Evolutionary conservation across 257 asterid species (phyloP), one percentile per base, ranked within the genome.

Genomic region (Fraxinus quadrangulata): DNA sequence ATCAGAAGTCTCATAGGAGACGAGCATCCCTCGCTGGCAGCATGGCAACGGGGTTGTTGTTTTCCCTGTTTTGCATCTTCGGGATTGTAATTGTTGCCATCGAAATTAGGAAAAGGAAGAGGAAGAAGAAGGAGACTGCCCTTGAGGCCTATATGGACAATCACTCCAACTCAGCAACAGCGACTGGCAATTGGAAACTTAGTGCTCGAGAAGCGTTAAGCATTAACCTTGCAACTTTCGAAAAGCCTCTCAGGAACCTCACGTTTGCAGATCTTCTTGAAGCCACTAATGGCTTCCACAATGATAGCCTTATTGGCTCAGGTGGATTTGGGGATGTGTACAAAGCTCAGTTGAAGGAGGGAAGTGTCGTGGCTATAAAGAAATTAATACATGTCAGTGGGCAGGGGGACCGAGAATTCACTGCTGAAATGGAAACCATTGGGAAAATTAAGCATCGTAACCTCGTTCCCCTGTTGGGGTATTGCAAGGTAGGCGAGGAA

Each of bases 261-360:
- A 94, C 99, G 1, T 92, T 94, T 72, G 97, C 97, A 0, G 97
- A 94, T 78, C 97, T 94, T 77, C 87, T 94, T 0, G 97, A 91
- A 73, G 97, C 99, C 78, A 94, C 99, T 1, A 88, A 90, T 30
- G 92, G 96, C 37, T 94, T 94, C 82, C 95, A 91, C 70, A 83
- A 80, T 19, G 94, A 91, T 51, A 85, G 89, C 84, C 91, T 94
- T 0, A 82, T 94, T 0, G 99, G 99, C 2, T 91, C 97, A 0
- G 99, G 99, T 42, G 99, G 99, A 19, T 95, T 92, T 23, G 99
- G 99, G 0, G 99, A 95, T 66, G 99, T 95, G 68, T 94, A 92
- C 88, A 89, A 83, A 77, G 99, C 99, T 5, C 87, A 88, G 85
- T 74, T 94, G 81, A 92, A 90, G 75, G 99, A 95, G 42, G 99